Percentiles rank a stretch among this genome's conserved stretches.
phyloP scores from a whole-genome alignment of 1,284 basidiomycete genomes.

The Anthracocystis walkeri region DNA sequence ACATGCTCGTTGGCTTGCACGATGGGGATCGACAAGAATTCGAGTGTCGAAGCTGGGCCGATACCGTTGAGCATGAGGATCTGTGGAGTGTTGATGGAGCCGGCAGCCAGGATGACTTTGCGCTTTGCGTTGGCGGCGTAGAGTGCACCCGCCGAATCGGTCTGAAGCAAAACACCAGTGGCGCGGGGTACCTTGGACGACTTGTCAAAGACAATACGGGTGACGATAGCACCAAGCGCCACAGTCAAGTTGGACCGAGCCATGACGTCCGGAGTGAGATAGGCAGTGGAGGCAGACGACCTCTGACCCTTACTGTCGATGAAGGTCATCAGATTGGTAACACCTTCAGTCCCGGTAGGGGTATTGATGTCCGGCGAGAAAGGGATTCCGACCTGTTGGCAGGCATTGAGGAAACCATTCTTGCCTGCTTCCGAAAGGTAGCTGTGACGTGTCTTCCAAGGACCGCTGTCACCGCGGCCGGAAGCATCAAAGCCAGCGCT shows the following conservation, averaged over 20 bases:
- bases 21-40: constrained; percentile 14
- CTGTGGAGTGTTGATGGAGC: constrained; percentile 57
- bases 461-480: not conserved
- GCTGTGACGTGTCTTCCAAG: not conserved
- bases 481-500: not conserved
- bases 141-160: constrained; percentile 7
- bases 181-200: not conserved
- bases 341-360: constrained; percentile 17
- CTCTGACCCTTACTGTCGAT: constrained; percentile 27
- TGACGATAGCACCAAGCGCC: not conserved
- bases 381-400: constrained; percentile 13
- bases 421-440: not conserved
- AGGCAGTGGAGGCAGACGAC: constrained; percentile 38
- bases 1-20: constrained; percentile 16
- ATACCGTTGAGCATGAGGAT: constrained; percentile 59
- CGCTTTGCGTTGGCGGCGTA: constrained; percentile 23
- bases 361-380: constrained; percentile 34
- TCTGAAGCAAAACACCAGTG: not conserved
- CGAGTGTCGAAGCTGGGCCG: constrained; percentile 33
- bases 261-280: constrained; percentile 10
- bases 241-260: constrained; percentile 1
- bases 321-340: constrained; percentile 10
- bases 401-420: not conserved
- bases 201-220: constrained; percentile 2
- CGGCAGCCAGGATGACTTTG: constrained; percentile 59